Evolutionary conservation across 1,284 basidiomycete species (phyloP).

Genomic region (Malassezia cuniculi): DNA sequence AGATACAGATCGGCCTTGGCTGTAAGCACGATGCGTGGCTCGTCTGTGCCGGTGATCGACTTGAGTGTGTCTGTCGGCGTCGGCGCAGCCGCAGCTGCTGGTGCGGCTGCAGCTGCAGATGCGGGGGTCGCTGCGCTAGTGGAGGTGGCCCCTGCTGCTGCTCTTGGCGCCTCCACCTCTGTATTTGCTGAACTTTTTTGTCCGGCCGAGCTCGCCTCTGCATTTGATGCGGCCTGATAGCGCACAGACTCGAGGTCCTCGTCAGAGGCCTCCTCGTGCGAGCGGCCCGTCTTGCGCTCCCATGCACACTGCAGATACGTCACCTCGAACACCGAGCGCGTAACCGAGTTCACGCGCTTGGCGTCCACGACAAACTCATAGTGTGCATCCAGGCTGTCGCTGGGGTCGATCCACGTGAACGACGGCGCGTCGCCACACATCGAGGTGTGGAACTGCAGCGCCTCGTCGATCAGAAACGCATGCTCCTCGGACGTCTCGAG

Average conservation of each 20-base stretch:
- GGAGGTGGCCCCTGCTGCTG: too few species aligned
- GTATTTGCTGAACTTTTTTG: too few species aligned
- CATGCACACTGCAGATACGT: constrained; percentile 89
- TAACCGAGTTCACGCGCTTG: constrained; percentile 59
- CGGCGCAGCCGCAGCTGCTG: constrained; percentile 1
- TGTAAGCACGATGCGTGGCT: constrained; percentile 20
- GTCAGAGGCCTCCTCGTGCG: constrained; percentile 38
- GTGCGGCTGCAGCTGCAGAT: neutral
- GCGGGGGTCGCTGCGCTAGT: constrained; percentile 1
- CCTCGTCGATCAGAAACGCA: constrained; percentile 76
- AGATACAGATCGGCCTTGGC: constrained; percentile 51
- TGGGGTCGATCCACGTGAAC: constrained; percentile 57
- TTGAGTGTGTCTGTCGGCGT: constrained; percentile 12
- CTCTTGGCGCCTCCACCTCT: too few species aligned
- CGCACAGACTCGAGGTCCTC: constrained; percentile 43
- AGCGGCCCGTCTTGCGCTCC: constrained; percentile 49
- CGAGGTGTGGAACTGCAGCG: constrained; percentile 58
- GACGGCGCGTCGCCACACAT: constrained; percentile 25
- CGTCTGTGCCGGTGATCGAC: constrained; percentile 9
- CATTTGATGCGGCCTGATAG: constrained; percentile 15
- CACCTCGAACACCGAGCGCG: constrained; percentile 74
- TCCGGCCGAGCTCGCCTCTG: neutral
- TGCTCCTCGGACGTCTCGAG: constrained; percentile 71
- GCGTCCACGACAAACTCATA: constrained; percentile 63
- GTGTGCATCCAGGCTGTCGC: constrained; percentile 52